Evolutionary conservation across 108 stramenopile species (phyloP).

Genomic region (Skeletonema grethae): DNA sequence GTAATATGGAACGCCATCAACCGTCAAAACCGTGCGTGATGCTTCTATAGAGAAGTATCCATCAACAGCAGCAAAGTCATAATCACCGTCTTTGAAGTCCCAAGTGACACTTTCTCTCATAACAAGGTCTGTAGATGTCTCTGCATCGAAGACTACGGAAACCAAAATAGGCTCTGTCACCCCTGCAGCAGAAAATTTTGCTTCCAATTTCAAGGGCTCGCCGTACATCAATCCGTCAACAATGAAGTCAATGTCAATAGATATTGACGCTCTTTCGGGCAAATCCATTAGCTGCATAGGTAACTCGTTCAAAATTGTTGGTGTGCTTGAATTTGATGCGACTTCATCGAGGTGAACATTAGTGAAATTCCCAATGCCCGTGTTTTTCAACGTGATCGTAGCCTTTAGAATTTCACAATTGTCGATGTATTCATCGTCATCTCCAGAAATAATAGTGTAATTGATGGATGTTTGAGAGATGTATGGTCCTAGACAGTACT

Average conservation of each 20-base stretch:
- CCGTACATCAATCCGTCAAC: constrained; percentile 1
- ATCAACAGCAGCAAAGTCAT: neutral
- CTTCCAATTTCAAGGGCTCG: neutral
- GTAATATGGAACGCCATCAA: neutral
- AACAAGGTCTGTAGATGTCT: neutral
- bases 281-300: neutral
- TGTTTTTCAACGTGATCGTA: neutral
- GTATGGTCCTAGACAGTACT: neutral
- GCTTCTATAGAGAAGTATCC: neutral
- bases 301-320: neutral
- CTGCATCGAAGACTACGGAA: neutral
- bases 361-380: neutral
- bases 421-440: neutral
- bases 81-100: neutral
- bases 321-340: neutral
- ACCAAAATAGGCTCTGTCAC: neutral
- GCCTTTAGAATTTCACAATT: neutral
- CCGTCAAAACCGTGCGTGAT: neutral
- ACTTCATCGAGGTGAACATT: neutral
- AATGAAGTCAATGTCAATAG: neutral
- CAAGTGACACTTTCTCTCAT: neutral
- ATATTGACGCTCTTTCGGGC: neutral
- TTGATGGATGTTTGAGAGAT: neutral
- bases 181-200: neutral
- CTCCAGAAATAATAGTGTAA: neutral